These are phyloP conservation scores for Hericium erinaceus DNA, from an alignment of 768 basidiomycete genomes.

Conservation along the genomic window DNA sequence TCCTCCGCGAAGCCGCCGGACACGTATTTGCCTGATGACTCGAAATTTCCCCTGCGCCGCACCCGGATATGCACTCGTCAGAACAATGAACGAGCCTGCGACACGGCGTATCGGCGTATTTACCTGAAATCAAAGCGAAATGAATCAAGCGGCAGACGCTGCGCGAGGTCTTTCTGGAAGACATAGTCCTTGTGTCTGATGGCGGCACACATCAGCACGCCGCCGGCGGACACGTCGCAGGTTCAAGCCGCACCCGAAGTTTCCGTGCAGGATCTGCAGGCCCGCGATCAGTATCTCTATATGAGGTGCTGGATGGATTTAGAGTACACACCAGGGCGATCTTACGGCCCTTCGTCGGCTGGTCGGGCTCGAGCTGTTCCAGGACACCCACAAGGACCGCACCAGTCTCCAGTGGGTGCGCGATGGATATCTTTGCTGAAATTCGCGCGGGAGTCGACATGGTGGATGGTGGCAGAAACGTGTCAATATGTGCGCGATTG, in stretches of 20 bases:
- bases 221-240: neutral
- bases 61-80: neutral
- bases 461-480: conserved; percentile 18
- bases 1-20: conserved; percentile 53
- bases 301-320: neutral
- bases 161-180: conserved; percentile 66
- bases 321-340: conserved; percentile 6
- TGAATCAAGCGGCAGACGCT: conserved; percentile 60
- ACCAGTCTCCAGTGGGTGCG: neutral
- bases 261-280: conserved; percentile 64
- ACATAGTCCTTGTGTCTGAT: conserved; percentile 78
- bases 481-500: no score
- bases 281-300: neutral
- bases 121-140: conserved; percentile 86
- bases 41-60: conserved; percentile 60
- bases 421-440: neutral
- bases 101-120: conserved; percentile 20
- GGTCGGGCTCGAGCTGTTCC: conserved; percentile 5
- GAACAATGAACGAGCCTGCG: neutral
- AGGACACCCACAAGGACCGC: conserved; percentile 3
- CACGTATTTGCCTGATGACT: conserved; percentile 60
- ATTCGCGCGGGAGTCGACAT: neutral
- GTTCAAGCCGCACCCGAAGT: conserved; percentile 52
- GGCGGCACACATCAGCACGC: neutral
- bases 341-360: neutral